Evolutionary conservation across 2,329 filamentous ascomycete species (phyloP).

Genomic region (Chalaropsis thielavioides): DNA sequence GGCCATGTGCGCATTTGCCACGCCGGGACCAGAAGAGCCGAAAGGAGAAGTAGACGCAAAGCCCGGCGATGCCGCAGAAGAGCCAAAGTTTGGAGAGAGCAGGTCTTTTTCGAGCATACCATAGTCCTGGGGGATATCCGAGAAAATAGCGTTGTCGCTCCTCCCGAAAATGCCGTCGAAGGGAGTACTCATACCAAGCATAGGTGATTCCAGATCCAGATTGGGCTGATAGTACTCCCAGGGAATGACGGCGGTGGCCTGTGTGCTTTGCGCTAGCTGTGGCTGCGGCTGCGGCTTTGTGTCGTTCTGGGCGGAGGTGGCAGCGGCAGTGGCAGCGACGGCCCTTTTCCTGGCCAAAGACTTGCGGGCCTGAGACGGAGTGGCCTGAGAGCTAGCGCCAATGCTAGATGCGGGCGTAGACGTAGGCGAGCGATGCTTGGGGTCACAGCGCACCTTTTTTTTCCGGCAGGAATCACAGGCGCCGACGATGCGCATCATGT

Average conservation of each 20-base stretch:
- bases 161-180: background rate
- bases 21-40: background rate
- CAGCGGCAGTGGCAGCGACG: background rate
- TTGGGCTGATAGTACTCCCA: background rate
- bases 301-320: background rate
- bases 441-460: constrained; percentile 51
- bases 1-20: background rate
- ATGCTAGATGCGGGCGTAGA: constrained; percentile 22
- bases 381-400: background rate
- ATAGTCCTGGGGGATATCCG: background rate
- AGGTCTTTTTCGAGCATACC: background rate
- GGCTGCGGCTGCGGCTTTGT: background rate
- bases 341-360: background rate
- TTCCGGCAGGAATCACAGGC: constrained; percentile 48
- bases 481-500: constrained; percentile 52
- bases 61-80: background rate
- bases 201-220: background rate
- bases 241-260: background rate
- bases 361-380: background rate
- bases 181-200: background rate
- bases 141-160: background rate
- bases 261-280: background rate
- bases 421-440: constrained; percentile 34
- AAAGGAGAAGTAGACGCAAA: background rate
- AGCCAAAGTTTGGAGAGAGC: background rate